Percentiles rank a stretch among this genome's conserved stretches.
Conservation (phyloP, 1,139 yeast species). For the Pneumocystis carinii region DNA sequence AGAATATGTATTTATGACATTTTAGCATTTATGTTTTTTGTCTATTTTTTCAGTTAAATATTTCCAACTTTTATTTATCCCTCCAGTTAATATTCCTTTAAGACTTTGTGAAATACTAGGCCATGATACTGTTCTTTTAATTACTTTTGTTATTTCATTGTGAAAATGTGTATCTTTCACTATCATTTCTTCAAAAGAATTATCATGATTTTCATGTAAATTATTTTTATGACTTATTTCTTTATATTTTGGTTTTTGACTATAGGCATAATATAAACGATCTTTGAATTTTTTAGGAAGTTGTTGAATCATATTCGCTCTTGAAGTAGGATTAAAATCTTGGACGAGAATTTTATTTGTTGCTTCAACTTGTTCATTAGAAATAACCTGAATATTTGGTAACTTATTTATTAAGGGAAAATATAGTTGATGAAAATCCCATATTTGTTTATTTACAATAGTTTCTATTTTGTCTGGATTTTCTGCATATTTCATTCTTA, state of each 20-base stretch:
- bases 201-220: conserved; percentile 8
- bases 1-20: not conserved
- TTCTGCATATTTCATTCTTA: conserved; percentile 74
- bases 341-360: conserved; percentile 23
- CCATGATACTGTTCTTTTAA: conserved; percentile 46
- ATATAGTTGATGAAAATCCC: conserved; percentile 54
- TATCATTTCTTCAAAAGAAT: conserved; percentile 27
- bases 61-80: conserved; percentile 50
- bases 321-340: conserved; percentile 24
- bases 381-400: conserved; percentile 20
- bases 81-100: conserved; percentile 82
- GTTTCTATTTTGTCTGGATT: conserved; percentile 78
- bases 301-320: conserved; percentile 28
- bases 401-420: conserved; percentile 45
- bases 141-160: conserved; percentile 29
- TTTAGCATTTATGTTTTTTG: conserved; percentile 17
- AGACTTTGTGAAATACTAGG: conserved; percentile 63
- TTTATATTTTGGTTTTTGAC: conserved; percentile 26
- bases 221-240: conserved; percentile 10
- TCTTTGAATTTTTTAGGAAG: conserved; percentile 42
- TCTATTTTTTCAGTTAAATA: conserved; percentile 63
- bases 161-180: conserved; percentile 31
- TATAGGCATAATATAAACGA: conserved; percentile 26
- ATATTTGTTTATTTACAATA: conserved; percentile 65
- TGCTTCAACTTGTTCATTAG: not conserved